Evolutionary conservation across 495 filamentous ascomycete species (phyloP).

Genomic region (Penicillium samsonianum): DNA sequence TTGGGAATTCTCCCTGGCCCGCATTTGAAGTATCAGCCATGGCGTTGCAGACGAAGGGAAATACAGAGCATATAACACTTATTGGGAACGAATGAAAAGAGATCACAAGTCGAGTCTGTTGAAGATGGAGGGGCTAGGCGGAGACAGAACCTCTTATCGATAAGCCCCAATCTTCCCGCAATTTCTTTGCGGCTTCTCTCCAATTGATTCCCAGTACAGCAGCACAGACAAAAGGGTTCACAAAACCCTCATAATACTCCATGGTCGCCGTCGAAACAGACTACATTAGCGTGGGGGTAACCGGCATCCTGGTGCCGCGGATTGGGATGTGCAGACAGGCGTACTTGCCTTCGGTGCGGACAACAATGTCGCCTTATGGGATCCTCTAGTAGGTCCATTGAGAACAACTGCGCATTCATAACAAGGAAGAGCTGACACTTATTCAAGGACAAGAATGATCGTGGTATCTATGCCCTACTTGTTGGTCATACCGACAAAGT

Average conservation of each 20-base stretch:
- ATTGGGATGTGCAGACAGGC: conserved; percentile 75
- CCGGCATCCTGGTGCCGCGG: conserved; percentile 82
- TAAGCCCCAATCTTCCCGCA: conserved; percentile 36
- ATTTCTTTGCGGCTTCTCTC: conserved; percentile 28
- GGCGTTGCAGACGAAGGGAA: not conserved
- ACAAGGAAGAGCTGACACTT: conserved; percentile 14
- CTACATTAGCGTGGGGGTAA: conserved; percentile 85
- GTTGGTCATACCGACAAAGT: conserved; percentile 80
- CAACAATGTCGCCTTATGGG: conserved; percentile 86
- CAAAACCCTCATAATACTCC: conserved; percentile 8
- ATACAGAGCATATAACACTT: not conserved
- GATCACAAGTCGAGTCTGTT: conserved; percentile 6
- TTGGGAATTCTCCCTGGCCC: conserved; percentile 15
- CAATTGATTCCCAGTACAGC: conserved; percentile 14
- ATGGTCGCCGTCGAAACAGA: conserved; percentile 53
- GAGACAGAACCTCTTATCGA: conserved; percentile 42
- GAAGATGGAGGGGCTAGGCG: conserved; percentile 22
- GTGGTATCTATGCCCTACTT: conserved; percentile 69
- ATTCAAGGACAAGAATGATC: conserved; percentile 46
- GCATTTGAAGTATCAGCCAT: conserved; percentile 16
- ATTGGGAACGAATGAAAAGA: conserved; percentile 2
- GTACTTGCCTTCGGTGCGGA: conserved; percentile 88
- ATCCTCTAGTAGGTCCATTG: conserved; percentile 66
- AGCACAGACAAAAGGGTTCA: not conserved
- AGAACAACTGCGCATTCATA: conserved; percentile 4